These are phyloP conservation scores for Cystobasidium tubakii DNA, from an alignment of 768 basidiomycete genomes.

Conservation along the genomic window DNA sequence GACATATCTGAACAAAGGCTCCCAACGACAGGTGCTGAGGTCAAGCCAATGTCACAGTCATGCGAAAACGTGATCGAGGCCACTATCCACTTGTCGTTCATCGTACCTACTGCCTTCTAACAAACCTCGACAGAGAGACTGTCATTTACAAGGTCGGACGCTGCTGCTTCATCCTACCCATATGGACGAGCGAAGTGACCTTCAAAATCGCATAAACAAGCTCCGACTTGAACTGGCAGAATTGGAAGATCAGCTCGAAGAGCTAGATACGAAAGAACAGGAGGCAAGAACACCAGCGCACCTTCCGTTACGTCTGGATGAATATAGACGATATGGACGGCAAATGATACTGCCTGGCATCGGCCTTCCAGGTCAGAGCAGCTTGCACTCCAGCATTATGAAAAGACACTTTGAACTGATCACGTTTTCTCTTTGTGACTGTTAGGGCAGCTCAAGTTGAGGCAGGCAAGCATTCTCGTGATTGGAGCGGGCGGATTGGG, in stretches of 20 bases:
- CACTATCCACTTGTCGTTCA: no score
- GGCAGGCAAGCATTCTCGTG: constrained; percentile 68
- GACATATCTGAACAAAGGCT: background rate
- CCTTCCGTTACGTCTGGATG: constrained; percentile 49
- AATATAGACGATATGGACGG: constrained; percentile 85
- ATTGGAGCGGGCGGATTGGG: constrained; percentile 94
- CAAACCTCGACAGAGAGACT: no score
- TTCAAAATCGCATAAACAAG: constrained; percentile 2
- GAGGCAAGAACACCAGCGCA: background rate
- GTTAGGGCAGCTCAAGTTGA: constrained; percentile 76
- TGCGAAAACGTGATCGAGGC: no score
- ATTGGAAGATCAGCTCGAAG: constrained; percentile 29
- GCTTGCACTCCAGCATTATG: no score
- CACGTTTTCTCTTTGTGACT: background rate
- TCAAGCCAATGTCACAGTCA: no score
- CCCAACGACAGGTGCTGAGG: no score
- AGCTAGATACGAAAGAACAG: constrained; percentile 20
- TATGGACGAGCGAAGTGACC: background rate
- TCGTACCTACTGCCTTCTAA: no score
- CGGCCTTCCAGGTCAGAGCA: constrained; percentile 65
- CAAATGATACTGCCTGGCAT: constrained; percentile 92
- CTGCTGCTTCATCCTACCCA: no score
- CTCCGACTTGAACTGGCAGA: constrained; percentile 8
- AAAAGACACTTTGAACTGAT: background rate
- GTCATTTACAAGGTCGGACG: no score